phyloP scores from a whole-genome alignment of 2,329 filamentous ascomycete species.

The Penicillium sp. region DNA sequence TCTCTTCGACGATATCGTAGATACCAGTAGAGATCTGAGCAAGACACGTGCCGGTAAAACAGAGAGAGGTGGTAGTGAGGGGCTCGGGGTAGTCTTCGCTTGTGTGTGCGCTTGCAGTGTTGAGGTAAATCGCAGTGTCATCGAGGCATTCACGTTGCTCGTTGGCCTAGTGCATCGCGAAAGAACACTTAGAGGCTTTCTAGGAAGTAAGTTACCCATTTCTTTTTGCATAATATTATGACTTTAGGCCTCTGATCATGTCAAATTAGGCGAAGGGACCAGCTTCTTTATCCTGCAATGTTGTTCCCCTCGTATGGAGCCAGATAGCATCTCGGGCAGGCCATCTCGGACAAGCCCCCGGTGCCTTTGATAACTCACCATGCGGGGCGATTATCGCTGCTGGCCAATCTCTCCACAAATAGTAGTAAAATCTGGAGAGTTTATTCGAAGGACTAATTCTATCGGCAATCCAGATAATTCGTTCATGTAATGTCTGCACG shows the following conservation, averaged over 20 bases:
- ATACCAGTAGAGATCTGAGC: constrained; percentile 45
- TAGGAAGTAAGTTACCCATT: constrained; percentile 2
- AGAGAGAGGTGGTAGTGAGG: constrained; percentile 22
- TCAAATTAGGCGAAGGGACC: neutral
- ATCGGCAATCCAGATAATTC: constrained; percentile 1
- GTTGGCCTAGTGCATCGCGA: neutral
- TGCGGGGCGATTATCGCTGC: constrained; percentile 1
- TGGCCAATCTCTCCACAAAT: neutral
- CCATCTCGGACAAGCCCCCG: constrained; percentile 4
- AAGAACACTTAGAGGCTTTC: constrained; percentile 4
- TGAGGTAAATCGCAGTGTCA: constrained; percentile 15
- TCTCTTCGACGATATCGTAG: constrained; percentile 49
- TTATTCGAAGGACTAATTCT: neutral
- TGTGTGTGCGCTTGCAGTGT: constrained; percentile 16
- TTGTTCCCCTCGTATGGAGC: neutral
- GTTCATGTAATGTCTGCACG: neutral
- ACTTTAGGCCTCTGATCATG: neutral
- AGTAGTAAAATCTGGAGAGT: neutral
- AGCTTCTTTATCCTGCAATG: constrained; percentile 4
- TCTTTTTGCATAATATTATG: neutral
- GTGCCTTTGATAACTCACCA: neutral
- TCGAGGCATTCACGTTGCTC: neutral
- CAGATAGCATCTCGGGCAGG: constrained; percentile 3
- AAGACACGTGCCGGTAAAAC: constrained; percentile 37
- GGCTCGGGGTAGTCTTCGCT: constrained; percentile 1